Evolutionary conservation across 148 eudicot genomes (phyloP).

Genomic region (Silene uniflora): DNA sequence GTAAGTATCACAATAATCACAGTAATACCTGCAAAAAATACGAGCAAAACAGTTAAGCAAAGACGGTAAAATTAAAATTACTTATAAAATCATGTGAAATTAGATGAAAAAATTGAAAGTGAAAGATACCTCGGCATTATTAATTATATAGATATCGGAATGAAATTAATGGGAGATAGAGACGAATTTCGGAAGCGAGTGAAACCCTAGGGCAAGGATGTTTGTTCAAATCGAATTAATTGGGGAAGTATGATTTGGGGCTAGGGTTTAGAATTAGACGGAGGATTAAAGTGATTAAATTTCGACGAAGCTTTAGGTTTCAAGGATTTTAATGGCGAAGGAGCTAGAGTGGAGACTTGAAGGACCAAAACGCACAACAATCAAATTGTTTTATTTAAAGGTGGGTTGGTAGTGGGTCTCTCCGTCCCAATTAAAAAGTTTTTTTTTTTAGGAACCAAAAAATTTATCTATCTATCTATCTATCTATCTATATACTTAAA

Average conservation of each 20-base stretch:
- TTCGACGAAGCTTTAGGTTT: not conserved
- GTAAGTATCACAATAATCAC: conserved; percentile 94
- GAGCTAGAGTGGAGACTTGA: not conserved
- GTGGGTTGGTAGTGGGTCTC: no score
- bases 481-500: no score
- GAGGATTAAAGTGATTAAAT: not conserved
- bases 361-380: no score
- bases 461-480: no score
- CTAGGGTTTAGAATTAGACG: not conserved
- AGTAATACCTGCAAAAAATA: conserved; percentile 65
- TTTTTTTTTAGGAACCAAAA: no score
- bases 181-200: not conserved
- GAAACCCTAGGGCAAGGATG: not conserved
- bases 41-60: not conserved
- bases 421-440: no score
- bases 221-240: not conserved
- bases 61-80: not conserved
- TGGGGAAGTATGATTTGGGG: not conserved
- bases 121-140: not conserved
- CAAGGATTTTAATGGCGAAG: no score
- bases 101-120: no score
- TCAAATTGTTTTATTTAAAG: no score
- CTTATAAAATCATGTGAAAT: not conserved
- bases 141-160: not conserved
- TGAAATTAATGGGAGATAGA: not conserved